Evolutionary conservation across 306 rosid species (phyloP), one percentile per base, ranked within the genome.

Genomic region (Vigna hirtella): DNA sequence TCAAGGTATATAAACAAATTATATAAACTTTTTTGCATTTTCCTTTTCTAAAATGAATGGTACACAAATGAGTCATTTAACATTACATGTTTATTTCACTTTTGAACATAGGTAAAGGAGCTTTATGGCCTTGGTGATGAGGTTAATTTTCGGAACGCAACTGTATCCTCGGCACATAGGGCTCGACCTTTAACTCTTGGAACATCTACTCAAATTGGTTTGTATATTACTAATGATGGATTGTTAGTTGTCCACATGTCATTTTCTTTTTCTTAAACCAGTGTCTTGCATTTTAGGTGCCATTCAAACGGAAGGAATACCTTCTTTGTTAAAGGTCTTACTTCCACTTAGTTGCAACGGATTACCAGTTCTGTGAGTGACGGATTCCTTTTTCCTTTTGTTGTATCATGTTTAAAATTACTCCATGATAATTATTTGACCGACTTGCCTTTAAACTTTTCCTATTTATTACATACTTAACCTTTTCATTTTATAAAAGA

Each of bases 171-270:
- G 13, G 88, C 86, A 83, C 88, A 90, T 82, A 88, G 91, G 82
- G 91, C 97, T 57, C 92, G 78, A 5, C 83, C 98, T 57, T 79
- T 94, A 84, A 84, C 90, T 59, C 84, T 92, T 5, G 97, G 95
- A 81, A 92, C 98, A 59, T 95, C 97, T 6, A 92, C 98, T 40
- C 97, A 94, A 84, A 94, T 94, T 84, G 98, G 97, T 94, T 79
- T 61, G 97, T 87, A 52, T 74, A 68, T 51, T 51, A 40, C 80
- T 84, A 58, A 75, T 45, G 82, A 13, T 42, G 68, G 30, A 57
- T 36, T 56, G 61, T 3, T 16, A 42, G 30, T 45, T 34, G 57
- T 52, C 1, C 17, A 42, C 14, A 28, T 38, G 68, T 62, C 24
- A 42, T 66, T 66, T 34, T 36, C 51, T 56, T 53, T 50, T 62